These are phyloP conservation scores for Globisporangium carolinianum DNA, from an alignment of 352 stramenopile genomes.

Conservation along the genomic window DNA sequence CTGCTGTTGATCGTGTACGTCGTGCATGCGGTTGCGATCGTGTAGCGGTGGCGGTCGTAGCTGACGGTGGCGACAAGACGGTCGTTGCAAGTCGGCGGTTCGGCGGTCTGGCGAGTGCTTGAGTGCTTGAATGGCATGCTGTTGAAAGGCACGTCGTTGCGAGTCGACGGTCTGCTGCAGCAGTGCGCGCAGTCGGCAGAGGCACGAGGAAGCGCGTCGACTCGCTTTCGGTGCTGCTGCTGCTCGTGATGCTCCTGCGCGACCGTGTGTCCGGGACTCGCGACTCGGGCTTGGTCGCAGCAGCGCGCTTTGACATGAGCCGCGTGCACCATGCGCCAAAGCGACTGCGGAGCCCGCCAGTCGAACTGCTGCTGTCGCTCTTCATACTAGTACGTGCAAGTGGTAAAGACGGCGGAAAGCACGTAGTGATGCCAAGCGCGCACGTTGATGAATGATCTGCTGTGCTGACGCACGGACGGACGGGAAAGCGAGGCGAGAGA, in stretches of 20 bases:
- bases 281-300: conserved; percentile 10
- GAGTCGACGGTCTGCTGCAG: background rate
- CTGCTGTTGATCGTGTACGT: no score
- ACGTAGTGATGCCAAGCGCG: background rate
- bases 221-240: conserved; percentile 1
- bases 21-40: background rate
- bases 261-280: conserved; percentile 1
- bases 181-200: background rate
- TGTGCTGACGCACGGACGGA: background rate
- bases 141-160: no score
- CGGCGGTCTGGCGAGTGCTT: background rate
- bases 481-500: background rate
- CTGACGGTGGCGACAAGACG: background rate
- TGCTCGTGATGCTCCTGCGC: background rate
- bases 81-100: background rate
- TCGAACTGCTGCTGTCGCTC: background rate
- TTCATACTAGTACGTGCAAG: background rate
- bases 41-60: background rate
- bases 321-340: conserved; percentile 10
- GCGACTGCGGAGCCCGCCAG: conserved; percentile 1
- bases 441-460: background rate
- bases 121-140: no score
- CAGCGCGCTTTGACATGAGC: background rate
- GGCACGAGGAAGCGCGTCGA: background rate
- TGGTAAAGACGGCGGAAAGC: background rate